Base-by-base conservation (phyloP, 169 alveolate genomes). In the Plasmodium berghei region DNA sequence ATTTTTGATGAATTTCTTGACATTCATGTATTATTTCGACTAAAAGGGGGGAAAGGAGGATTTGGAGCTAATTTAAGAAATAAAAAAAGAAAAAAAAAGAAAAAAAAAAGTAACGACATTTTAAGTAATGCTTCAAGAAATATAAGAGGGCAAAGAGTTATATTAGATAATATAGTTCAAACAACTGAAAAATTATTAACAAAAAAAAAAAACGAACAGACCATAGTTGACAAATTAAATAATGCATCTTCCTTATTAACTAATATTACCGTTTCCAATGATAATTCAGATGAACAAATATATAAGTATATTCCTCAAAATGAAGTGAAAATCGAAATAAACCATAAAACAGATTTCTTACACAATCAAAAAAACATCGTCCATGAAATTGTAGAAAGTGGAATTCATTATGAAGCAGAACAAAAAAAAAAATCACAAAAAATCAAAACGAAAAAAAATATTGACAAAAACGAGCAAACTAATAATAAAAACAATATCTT, bases 61-160 rank as follows among this genome's bases (percentile, higher is more conserved):
- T 80, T 80, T 80, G 90, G 90, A 16, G 90, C 90, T 9, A 80
- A 80, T 59, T 59, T 80, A 54, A 55, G 90, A 80, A 67, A 66
- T 40, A 80, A 80, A 64, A 80, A 80, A 80, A 80, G 20, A 56
- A 80, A 80, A 66, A 80, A 80, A 64, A 80, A 80, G 67, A 80
- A 80, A 77, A 80, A 80, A 64, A 75, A 75, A 75, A 48, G 55
- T 20, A 75, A 56, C 18, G 42, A 69, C 22, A 16, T 18, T 18
- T 24, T 66, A 34, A 18, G 48, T 52, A 80, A 80, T 67, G 83
- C 90, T 6, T 64, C 90, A 6, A 80, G 90, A 61, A 80, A 40
- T 55, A 18, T 61, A 46, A 80, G 49, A 54, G 90, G 90, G 16
- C 49, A 20, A 22, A 64, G 90, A 80, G 61, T 61, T 20, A 34